Conservation (phyloP, 1,284 basidiomycete species). For the Irpex sp. region DNA sequence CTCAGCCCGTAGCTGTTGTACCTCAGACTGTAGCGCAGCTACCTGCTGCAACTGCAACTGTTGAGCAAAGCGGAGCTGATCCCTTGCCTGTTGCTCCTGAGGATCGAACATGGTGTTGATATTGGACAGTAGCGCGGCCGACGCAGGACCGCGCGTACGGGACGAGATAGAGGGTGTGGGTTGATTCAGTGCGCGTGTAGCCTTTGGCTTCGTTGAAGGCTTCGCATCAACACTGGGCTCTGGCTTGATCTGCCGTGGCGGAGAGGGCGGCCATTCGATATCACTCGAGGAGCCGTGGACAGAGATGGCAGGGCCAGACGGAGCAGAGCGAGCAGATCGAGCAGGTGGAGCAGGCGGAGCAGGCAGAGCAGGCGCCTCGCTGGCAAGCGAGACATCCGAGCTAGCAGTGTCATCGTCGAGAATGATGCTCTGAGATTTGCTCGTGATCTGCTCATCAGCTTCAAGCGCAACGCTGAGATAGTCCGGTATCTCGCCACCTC, state of each 20-base stretch:
- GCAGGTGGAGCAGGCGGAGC: background rate
- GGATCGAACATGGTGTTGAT: background rate
- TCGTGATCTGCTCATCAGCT: background rate
- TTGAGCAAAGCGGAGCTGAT: background rate
- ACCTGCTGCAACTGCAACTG: background rate
- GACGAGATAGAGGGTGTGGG: background rate
- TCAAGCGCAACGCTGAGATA: background rate
- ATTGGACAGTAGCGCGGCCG: background rate
- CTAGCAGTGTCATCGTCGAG: background rate
- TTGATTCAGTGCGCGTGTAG: no score
- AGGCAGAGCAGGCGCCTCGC: background rate
- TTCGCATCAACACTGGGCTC: background rate
- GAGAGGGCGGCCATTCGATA: background rate
- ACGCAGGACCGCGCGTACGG: background rate
- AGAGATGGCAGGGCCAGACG: no score
- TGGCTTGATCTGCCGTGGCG: background rate
- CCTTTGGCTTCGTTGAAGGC: background rate
- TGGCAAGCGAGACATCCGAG: background rate
- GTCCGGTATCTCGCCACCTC: background rate
- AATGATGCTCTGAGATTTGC: background rate
- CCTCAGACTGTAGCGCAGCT: background rate
- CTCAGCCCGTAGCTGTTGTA: background rate
- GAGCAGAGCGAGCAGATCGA: background rate
- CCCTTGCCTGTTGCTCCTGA: background rate
- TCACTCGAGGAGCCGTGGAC: background rate